A percentile compares a stretch with the other conserved stretches of the same genome.
Conservation (phyloP, 2,329 filamentous ascomycete genomes). For the Alternaria dauci region DNA sequence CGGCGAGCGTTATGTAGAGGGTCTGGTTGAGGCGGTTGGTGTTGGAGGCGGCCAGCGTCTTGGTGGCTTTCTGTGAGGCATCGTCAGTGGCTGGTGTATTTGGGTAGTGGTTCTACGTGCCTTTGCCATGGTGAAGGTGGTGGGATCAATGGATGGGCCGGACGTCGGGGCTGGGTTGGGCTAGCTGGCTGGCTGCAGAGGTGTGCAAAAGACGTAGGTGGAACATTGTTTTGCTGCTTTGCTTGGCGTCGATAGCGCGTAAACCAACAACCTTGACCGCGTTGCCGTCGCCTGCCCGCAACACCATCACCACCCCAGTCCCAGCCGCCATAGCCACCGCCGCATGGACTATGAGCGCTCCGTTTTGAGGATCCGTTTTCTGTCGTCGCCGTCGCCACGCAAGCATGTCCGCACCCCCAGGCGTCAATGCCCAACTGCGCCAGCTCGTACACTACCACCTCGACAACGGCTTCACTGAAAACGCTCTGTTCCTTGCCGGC, state of each 20-base stretch:
- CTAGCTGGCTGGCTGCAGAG: neutral
- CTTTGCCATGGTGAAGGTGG: slow-evolving; percentile 15
- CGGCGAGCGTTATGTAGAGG: slow-evolving; percentile 74
- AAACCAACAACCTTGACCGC: slow-evolving; percentile 18
- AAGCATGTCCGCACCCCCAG: slow-evolving; percentile 65
- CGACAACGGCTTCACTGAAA: slow-evolving; percentile 88
- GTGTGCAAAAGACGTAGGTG: slow-evolving; percentile 1
- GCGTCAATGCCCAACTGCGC: slow-evolving; percentile 68
- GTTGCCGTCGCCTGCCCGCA: slow-evolving; percentile 14
- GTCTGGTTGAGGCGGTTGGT: slow-evolving; percentile 78
- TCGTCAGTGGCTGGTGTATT: slow-evolving; percentile 33
- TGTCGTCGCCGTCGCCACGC: slow-evolving; percentile 1
- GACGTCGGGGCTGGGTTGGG: neutral
- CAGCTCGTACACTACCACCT: slow-evolving; percentile 77
- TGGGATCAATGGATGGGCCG: neutral
- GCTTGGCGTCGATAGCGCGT: slow-evolving; percentile 5
- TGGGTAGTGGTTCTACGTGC: neutral
- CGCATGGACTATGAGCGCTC: slow-evolving; percentile 14
- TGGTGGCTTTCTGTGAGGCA: slow-evolving; percentile 59
- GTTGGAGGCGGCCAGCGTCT: slow-evolving; percentile 79
- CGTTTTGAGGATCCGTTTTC: slow-evolving; percentile 18
- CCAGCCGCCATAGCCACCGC: slow-evolving; percentile 4
- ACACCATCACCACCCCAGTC: slow-evolving; percentile 5
- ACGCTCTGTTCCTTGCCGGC: slow-evolving; percentile 92
- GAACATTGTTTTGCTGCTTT: slow-evolving; percentile 4